Base-by-base conservation (phyloP, 2,329 filamentous ascomycete species). In the Rhinocladiella similis region DNA sequence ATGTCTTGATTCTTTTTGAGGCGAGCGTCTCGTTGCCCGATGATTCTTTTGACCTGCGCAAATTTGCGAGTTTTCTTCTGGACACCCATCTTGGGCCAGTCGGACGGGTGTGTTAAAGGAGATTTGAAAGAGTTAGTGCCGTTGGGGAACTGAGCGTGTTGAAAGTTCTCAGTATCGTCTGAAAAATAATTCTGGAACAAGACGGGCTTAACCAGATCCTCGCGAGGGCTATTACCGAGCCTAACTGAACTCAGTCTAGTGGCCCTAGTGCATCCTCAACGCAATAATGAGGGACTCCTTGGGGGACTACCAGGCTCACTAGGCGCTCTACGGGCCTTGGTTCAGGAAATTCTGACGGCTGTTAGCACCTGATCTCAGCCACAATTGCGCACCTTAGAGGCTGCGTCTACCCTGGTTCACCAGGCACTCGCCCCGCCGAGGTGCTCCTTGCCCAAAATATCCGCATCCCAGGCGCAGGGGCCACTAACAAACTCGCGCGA, bases 41-140 rank as follows among this genome's bases (percentile, higher is more conserved):
- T 91, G 51, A 96, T 78, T 65, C 90, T 82, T 79, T 96, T 95
- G 69, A 91, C 85, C 75, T 71, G 59, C 25, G 86, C 93, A 73
- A 96, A 97, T 78, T 97, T 97, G 78, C 92, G 86, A 51, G 90
- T 96, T 73, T 87, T 90, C 79, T 96, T 96, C 62, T 87, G 84
- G 65, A 91, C 84, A 75, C 91, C 92, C 93, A 97, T 97, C 35
- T 60, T 72, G 65, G 64, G 54, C 4, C 57, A 27, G n/a, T 9
- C 10, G 10, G 10, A 16, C 12, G 14, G 38, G 14, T 41, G 10
- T 41, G 10, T 19, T 19, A 3, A n/a, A 5, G 38, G 18, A 18
- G 18, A 18, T 19, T 18, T 12, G 14, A 41, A 41, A 16, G 38
- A 41, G 10, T 16, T 16, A 12, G 3, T 41, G 38, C 18, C n/a